Conservation (phyloP, 2,329 filamentous ascomycete genomes). For the Aspergillus glaucus region DNA sequence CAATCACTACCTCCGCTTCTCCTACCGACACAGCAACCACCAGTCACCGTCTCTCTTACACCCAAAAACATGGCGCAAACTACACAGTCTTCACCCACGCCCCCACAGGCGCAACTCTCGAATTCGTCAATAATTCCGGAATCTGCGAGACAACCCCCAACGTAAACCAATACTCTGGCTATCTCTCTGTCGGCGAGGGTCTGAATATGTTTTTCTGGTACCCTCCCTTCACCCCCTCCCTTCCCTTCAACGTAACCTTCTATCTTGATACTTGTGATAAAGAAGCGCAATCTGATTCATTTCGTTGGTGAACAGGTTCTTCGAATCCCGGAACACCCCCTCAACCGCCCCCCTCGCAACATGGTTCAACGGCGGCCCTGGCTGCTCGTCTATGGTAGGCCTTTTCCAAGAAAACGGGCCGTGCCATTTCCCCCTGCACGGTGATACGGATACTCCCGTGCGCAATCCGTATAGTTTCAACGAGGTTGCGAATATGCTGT, state of each 20-base stretch:
- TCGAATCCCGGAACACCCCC: constrained; percentile 42
- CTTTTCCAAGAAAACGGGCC: constrained; percentile 41
- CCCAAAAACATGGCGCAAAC: constrained; percentile 29
- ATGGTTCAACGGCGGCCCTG: constrained; percentile 46
- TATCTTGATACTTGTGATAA: neutral
- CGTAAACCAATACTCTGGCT: constrained; percentile 48
- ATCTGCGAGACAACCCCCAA: constrained; percentile 48
- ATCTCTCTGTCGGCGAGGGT: constrained; percentile 42
- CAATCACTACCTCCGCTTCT: too few relatives aligned
- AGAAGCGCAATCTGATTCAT: neutral
- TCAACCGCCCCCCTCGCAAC: constrained; percentile 38
- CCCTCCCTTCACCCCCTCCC: neutral
- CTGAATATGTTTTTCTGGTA: constrained; percentile 44
- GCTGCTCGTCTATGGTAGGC: constrained; percentile 38
- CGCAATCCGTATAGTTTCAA: constrained; percentile 53
- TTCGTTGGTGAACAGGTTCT: constrained; percentile 31
- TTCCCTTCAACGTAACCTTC: neutral
- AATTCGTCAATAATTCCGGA: constrained; percentile 47
- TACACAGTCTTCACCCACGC: constrained; percentile 46
- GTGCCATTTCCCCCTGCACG: constrained; percentile 25
- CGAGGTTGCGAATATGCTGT: constrained; percentile 58
- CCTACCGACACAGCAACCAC: too few relatives aligned
- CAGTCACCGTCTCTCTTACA: neutral
- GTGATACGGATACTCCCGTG: constrained; percentile 36
- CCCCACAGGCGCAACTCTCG: constrained; percentile 40